These are phyloP conservation scores for Trebouxia sp. DNA, from an alignment of 139 green algal species.

Conservation along the genomic window DNA sequence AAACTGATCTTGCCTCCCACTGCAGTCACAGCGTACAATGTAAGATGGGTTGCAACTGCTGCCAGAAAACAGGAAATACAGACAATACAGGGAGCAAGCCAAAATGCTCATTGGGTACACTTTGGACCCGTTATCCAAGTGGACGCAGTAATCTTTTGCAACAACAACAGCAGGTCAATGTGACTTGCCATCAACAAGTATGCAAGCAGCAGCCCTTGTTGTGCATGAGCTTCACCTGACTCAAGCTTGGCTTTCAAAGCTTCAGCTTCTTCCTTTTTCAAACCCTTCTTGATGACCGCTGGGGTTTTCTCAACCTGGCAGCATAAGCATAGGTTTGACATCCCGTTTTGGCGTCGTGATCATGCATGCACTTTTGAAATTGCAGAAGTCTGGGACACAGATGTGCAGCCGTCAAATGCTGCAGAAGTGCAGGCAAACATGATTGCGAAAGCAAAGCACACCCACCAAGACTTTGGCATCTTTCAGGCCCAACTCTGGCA, in stretches of 20 bases:
- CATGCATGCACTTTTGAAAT: neutral
- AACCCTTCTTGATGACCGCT: slow-evolving; percentile 80
- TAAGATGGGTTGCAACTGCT: neutral
- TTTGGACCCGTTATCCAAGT: no score
- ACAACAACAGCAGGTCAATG: no score
- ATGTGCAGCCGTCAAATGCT: neutral
- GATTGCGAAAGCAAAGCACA: neutral
- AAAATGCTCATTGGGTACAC: no score
- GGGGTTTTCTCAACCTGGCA: slow-evolving; percentile 92
- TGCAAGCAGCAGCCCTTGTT: no score
- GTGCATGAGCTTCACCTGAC: slow-evolving; percentile 69
- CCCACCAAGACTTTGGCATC: slow-evolving; percentile 97
- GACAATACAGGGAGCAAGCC: no score
- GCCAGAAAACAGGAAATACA: neutral
- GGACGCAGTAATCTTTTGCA: no score
- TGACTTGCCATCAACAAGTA: neutral
- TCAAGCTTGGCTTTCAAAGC: slow-evolving; percentile 90
- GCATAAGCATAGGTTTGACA: neutral
- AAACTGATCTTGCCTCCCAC: slow-evolving; percentile 46
- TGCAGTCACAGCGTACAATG: neutral
- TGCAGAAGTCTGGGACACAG: neutral
- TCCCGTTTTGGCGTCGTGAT: neutral
- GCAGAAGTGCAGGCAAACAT: neutral
- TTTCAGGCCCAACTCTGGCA: slow-evolving; percentile 93
- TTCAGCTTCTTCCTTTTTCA: slow-evolving; percentile 96